These are phyloP conservation scores for Aspergillus sp. DNA, from an alignment of 2,329 filamentous ascomycete genomes.

Conservation along the genomic window DNA sequence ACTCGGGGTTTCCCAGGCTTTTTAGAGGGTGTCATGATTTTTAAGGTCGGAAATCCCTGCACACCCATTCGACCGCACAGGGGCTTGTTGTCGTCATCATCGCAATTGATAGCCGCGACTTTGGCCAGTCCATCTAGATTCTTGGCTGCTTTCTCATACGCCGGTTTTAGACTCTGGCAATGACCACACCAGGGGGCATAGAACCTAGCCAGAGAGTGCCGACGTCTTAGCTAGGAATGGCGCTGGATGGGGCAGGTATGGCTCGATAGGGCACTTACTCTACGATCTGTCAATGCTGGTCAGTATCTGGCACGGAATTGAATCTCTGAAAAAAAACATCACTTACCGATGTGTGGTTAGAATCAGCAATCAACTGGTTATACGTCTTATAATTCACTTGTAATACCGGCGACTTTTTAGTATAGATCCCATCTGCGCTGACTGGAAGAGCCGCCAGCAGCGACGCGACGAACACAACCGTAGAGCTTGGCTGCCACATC, in stretches of 20 bases:
- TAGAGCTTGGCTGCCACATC: conserved; percentile 33
- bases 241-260: too few species aligned
- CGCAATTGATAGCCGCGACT: conserved; percentile 90
- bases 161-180: conserved; percentile 90
- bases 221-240: too few species aligned
- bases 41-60: conserved; percentile 90
- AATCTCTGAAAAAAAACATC: not conserved
- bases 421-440: conserved; percentile 66
- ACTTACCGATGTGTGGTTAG: conserved; percentile 82
- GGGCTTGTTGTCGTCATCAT: conserved; percentile 83
- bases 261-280: conserved; percentile 35
- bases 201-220: conserved; percentile 52
- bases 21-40: conserved; percentile 80
- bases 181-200: conserved; percentile 98
- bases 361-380: conserved; percentile 72
- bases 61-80: conserved; percentile 81
- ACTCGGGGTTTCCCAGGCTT: conserved; percentile 71
- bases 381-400: conserved; percentile 74
- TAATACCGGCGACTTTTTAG: conserved; percentile 77
- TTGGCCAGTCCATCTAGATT: conserved; percentile 86
- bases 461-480: conserved; percentile 46
- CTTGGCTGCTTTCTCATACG: conserved; percentile 88
- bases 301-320: conserved; percentile 6
- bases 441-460: conserved; percentile 59
- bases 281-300: conserved; percentile 37